Conservation (phyloP, 495 filamentous ascomycete genomes). For the Astrothelium macrocarpum region DNA sequence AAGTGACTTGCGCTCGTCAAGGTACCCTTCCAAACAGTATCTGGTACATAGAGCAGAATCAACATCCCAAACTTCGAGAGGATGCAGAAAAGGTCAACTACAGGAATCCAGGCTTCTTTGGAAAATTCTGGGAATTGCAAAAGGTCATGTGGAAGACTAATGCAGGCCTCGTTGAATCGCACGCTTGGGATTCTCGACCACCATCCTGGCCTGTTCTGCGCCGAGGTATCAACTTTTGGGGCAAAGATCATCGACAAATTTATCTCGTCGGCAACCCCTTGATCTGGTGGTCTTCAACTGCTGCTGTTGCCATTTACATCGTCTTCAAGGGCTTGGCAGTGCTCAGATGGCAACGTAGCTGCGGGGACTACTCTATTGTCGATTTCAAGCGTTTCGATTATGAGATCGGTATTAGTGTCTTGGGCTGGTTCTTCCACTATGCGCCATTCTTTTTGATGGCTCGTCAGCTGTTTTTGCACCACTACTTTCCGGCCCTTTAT, state of each 20-base stretch:
- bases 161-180: conserved; percentile 88
- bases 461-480: conserved; percentile 93
- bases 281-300: conserved; percentile 86
- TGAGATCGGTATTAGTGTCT: conserved; percentile 79
- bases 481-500: conserved; percentile 93
- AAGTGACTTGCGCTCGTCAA: conserved; percentile 91
- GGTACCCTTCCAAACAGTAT: conserved; percentile 91
- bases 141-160: conserved; percentile 99
- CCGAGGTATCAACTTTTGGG: conserved; percentile 99
- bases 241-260: conserved; percentile 83
- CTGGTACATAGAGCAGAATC: conserved; percentile 91
- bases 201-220: conserved; percentile 86
- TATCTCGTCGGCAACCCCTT: conserved; percentile 94
- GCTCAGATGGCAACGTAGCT: conserved; percentile 89
- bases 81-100: conserved; percentile 92
- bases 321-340: conserved; percentile 80
- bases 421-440: conserved; percentile 95
- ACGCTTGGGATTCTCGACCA: conserved; percentile 95
- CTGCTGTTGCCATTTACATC: conserved; percentile 67
- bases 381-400: conserved; percentile 96
- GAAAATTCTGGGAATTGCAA: conserved; percentile 99
- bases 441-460: conserved; percentile 98
- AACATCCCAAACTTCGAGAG: conserved; percentile 62
- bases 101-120: conserved; percentile 85
- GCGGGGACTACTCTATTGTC: conserved; percentile 67